Evolutionary conservation across 148 eudicot species (phyloP).

Genomic region (Silene conica): DNA sequence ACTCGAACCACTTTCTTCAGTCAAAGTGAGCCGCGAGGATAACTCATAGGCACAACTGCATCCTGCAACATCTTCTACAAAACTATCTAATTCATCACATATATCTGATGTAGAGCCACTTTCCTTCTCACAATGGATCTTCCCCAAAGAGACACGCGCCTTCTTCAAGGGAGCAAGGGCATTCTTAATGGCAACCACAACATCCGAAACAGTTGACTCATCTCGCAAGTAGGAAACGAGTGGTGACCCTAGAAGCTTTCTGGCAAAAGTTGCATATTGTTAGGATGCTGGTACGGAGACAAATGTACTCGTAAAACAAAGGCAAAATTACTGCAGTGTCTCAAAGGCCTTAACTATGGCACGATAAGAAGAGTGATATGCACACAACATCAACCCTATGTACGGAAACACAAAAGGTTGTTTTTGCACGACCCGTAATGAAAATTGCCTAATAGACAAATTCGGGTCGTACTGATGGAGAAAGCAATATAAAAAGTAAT

Average conservation of each 20-base stretch:
- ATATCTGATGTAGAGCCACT: slow-evolving; percentile 37
- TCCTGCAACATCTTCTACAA: slow-evolving; percentile 27
- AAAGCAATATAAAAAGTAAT: not conserved
- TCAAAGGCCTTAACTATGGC: not conserved
- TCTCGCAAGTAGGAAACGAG: slow-evolving; percentile 62
- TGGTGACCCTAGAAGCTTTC: slow-evolving; percentile 79
- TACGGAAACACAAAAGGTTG: not conserved
- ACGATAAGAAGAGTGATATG: not conserved
- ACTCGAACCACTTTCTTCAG: slow-evolving; percentile 51
- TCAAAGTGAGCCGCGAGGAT: slow-evolving; percentile 43
- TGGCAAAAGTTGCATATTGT: slow-evolving; percentile 37
- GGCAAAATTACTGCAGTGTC: not conserved
- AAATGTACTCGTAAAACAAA: not conserved
- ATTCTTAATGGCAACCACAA: slow-evolving; percentile 46
- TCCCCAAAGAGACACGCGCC: slow-evolving; percentile 28
- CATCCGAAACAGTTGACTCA: slow-evolving; percentile 54
- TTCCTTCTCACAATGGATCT: slow-evolving; percentile 25
- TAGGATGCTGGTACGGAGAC: slow-evolving; percentile 14
- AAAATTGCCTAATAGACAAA: not conserved
- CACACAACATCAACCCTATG: not conserved
- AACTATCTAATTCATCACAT: slow-evolving; percentile 28
- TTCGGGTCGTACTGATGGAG: not conserved
- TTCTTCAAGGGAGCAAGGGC: slow-evolving; percentile 64
- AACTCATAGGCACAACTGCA: slow-evolving; percentile 32
- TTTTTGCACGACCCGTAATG: not conserved